These are phyloP conservation scores for Cardiospermum halicacabum DNA, from an alignment of 345 rosid species.

Conservation along the genomic window DNA sequence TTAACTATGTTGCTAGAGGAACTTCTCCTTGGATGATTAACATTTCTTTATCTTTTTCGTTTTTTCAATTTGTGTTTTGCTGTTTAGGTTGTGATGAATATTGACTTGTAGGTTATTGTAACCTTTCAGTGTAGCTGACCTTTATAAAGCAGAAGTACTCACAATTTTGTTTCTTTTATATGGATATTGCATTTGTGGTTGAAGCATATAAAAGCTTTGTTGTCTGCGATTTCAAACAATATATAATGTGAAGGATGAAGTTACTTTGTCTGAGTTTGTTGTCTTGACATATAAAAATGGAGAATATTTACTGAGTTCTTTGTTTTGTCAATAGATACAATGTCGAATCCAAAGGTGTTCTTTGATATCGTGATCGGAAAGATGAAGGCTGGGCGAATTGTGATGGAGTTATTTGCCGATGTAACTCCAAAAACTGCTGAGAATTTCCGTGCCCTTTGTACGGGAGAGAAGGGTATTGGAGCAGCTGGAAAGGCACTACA, in stretches of 20 bases:
- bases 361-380: slow-evolving; percentile 70
- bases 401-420: slow-evolving; percentile 82
- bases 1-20: slow-evolving; percentile 20
- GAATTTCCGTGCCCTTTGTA: slow-evolving; percentile 77
- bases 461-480: slow-evolving; percentile 76
- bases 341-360: slow-evolving; percentile 71
- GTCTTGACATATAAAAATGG: neutral
- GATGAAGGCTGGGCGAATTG: slow-evolving; percentile 55
- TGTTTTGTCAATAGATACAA: slow-evolving; percentile 16
- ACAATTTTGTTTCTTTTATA: neutral
- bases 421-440: slow-evolving; percentile 68
- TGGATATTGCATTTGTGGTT: neutral
- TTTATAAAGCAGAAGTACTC: neutral
- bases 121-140: too few relatives aligned
- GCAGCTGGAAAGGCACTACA: slow-evolving; percentile 51
- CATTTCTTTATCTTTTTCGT: slow-evolving; percentile 15
- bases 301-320: neutral
- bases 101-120: neutral
- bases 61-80: neutral
- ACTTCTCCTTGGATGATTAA: slow-evolving; percentile 29
- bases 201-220: too few relatives aligned
- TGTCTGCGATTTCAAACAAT: too few relatives aligned
- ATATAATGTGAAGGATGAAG: too few relatives aligned
- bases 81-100: neutral
- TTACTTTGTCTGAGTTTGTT: neutral